Percentiles rank a stretch among this genome's conserved stretches.
These are phyloP conservation scores for Candida sp. DNA, from an alignment of 1,139 yeast species.

Conservation along the genomic window DNA sequence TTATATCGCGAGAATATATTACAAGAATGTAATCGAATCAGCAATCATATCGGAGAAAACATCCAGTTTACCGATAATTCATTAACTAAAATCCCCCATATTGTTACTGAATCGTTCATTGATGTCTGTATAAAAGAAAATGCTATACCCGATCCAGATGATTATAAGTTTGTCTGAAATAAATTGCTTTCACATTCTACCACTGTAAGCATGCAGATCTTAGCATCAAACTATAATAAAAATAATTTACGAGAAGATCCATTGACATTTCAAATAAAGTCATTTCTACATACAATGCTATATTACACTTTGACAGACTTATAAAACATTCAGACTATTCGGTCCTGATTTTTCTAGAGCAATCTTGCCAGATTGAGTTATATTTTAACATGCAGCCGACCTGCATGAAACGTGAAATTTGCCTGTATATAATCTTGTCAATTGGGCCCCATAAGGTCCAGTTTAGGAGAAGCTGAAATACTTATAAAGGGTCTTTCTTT, in stretches of 20 bases:
- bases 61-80: conserved; percentile 13
- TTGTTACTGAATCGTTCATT: conserved; percentile 46
- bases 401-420: too few species aligned
- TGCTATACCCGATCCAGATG: conserved; percentile 46
- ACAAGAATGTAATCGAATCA: conserved; percentile 11
- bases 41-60: conserved; percentile 16
- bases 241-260: too few species aligned
- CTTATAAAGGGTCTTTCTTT: neutral
- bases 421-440: neutral
- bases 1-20: conserved; percentile 5
- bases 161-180: conserved; percentile 16
- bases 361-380: too few species aligned
- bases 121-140: conserved; percentile 34
- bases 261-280: too few species aligned
- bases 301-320: too few species aligned
- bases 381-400: too few species aligned
- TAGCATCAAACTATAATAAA: too few species aligned
- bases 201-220: neutral
- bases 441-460: neutral
- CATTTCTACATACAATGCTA: too few species aligned
- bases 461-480: neutral
- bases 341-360: too few species aligned
- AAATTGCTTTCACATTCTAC: neutral
- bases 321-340: too few species aligned
- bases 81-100: conserved; percentile 36